Percentiles rank a stretch among this genome's conserved stretches.
Conservation (phyloP, 2,329 filamentous ascomycete genomes). For the Pezizomycotina sp. region DNA sequence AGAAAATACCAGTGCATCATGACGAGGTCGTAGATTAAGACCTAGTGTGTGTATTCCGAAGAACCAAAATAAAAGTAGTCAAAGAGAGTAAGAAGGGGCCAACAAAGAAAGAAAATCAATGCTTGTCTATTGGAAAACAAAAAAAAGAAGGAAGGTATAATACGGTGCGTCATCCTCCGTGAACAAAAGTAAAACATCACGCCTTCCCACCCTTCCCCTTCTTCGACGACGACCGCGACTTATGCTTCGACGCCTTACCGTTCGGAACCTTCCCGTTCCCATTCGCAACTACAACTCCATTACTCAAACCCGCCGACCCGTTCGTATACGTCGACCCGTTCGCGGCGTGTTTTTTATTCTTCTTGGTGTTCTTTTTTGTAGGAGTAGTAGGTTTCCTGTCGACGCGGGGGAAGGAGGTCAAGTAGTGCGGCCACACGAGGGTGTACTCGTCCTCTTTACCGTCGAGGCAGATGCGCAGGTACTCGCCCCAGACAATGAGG, state of each 20-base stretch:
- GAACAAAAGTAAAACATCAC: background rate
- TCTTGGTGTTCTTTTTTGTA: constrained; percentile 2
- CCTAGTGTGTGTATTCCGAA: too few relatives aligned
- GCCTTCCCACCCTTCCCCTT: constrained; percentile 4
- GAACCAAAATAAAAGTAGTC: too few relatives aligned
- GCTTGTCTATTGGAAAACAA: too few relatives aligned
- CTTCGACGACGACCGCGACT: too few relatives aligned
- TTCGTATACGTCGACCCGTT: constrained; percentile 2
- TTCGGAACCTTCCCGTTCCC: constrained; percentile 3
- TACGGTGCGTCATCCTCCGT: too few relatives aligned
- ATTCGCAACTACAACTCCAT: background rate
- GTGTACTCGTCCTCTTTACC: constrained; percentile 54
- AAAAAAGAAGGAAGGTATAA: too few relatives aligned
- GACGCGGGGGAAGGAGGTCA: constrained; percentile 39
- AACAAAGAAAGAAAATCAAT: too few relatives aligned
- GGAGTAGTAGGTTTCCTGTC: constrained; percentile 8
- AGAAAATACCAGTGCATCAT: too few relatives aligned
- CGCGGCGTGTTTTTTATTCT: constrained; percentile 3
- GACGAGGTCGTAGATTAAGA: too few relatives aligned
- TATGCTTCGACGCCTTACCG: too few relatives aligned
- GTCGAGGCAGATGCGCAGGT: constrained; percentile 62
- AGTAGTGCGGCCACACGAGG: constrained; percentile 49
- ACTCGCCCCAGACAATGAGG: constrained; percentile 63
- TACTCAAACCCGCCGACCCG: background rate
- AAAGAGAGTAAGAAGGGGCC: too few relatives aligned